phyloP scores from a whole-genome alignment of 441 rosid genomes.

The Euphorbia corollata region DNA sequence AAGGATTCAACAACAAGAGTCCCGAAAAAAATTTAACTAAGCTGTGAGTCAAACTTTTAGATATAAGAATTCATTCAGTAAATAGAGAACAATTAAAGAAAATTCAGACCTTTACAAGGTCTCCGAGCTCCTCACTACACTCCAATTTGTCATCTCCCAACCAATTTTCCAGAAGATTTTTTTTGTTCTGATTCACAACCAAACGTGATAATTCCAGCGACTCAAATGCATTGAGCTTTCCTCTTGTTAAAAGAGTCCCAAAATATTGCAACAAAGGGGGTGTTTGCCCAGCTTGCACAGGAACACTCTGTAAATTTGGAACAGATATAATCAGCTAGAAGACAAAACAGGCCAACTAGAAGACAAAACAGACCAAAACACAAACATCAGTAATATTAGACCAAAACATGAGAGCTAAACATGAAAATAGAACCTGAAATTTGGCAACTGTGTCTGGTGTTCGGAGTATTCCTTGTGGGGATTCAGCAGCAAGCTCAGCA shows the following conservation, averaged over 20 bases:
- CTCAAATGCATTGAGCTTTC: slow-evolving; percentile 95
- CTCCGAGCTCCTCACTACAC: slow-evolving; percentile 99
- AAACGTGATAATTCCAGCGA: slow-evolving; percentile 97
- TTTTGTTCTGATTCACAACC: slow-evolving; percentile 98
- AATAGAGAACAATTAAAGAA: background rate
- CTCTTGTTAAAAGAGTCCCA: slow-evolving; percentile 92
- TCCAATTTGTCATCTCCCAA: slow-evolving; percentile 98
- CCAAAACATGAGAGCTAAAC: background rate
- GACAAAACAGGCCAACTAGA: background rate
- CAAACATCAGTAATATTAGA: background rate
- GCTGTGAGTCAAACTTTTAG: background rate
- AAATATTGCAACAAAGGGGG: slow-evolving; percentile 97
- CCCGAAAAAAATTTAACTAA: no score
- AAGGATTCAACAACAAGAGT: no score
- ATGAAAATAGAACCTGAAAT: slow-evolving; percentile 63
- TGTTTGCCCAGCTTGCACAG: slow-evolving; percentile 98
- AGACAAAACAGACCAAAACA: background rate
- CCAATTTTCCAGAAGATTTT: slow-evolving; percentile 97
- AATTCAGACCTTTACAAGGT: slow-evolving; percentile 87
- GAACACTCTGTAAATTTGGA: slow-evolving; percentile 73
- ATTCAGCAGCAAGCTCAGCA: slow-evolving; percentile 99
- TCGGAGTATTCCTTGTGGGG: slow-evolving; percentile 96
- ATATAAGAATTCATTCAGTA: background rate
- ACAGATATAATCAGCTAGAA: slow-evolving; percentile 2
- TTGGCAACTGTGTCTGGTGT: slow-evolving; percentile 98